phyloP scores from a whole-genome alignment of 2,329 filamentous ascomycete species.

The Verticillium dahliae region DNA sequence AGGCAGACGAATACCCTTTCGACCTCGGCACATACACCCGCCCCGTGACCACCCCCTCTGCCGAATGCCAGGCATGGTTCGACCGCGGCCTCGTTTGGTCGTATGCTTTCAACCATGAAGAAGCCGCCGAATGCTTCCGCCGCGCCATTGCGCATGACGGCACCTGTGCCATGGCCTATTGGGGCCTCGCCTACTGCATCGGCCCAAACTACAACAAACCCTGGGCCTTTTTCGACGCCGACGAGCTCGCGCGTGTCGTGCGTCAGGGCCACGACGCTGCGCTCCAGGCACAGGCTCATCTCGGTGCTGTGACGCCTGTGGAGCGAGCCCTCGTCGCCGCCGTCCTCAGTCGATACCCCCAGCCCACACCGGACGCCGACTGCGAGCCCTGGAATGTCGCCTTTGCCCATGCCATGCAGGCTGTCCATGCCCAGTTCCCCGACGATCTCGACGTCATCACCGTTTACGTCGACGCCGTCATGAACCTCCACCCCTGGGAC shows the following conservation, averaged over 20 bases:
- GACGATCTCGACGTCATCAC: constrained; percentile 31
- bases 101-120: constrained; percentile 72
- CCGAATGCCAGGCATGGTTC: constrained; percentile 59
- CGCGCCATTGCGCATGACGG: constrained; percentile 48
- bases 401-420: constrained; percentile 41
- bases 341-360: constrained; percentile 54
- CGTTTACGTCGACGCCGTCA: constrained; percentile 34
- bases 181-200: constrained; percentile 64
- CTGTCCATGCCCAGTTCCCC: constrained; percentile 26
- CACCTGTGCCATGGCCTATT: constrained; percentile 56
- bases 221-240: constrained; percentile 62
- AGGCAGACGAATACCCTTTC: constrained; percentile 41
- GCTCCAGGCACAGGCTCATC: constrained; percentile 31
- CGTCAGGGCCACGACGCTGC: constrained; percentile 38
- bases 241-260: constrained; percentile 49
- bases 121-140: constrained; percentile 59
- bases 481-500: constrained; percentile 41
- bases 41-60: constrained; percentile 44
- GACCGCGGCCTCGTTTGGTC: constrained; percentile 66
- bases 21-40: constrained; percentile 54
- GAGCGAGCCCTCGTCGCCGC: constrained; percentile 61
- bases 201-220: constrained; percentile 76
- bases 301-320: constrained; percentile 31
- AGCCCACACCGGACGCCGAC: constrained; percentile 37
- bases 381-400: constrained; percentile 47